A percentile compares a stretch with the other conserved stretches of the same genome.
These are phyloP conservation scores for Citropsis articulata DNA, from an alignment of 345 rosid genomes.

Conservation along the genomic window DNA sequence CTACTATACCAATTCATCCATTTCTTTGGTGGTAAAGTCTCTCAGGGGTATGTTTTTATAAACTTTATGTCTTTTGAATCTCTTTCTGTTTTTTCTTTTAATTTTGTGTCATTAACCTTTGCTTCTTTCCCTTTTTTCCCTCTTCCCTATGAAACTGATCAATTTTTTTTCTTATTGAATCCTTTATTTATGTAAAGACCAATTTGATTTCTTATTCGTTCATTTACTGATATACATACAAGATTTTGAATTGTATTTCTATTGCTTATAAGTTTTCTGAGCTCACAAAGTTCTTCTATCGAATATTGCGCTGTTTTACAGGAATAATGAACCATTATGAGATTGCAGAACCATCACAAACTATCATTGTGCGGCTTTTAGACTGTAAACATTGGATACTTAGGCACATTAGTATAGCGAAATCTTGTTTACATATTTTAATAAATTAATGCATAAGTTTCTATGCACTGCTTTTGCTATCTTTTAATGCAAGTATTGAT, in stretches of 20 bases:
- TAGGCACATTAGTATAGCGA: background rate
- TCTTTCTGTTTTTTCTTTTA: background rate
- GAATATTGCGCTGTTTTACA: background rate
- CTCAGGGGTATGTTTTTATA: slow-evolving; percentile 42
- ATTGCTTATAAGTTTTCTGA: background rate
- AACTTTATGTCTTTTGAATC: background rate
- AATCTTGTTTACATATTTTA: background rate
- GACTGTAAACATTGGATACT: background rate
- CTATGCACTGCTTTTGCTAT: background rate
- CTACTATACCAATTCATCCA: slow-evolving; percentile 72
- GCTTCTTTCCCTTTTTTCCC: background rate
- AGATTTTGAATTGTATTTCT: background rate
- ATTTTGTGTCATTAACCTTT: background rate
- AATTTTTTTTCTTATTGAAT: background rate
- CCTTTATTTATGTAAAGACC: background rate
- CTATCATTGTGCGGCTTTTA: background rate
- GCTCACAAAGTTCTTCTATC: background rate
- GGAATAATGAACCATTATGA: background rate
- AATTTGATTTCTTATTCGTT: background rate
- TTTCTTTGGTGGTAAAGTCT: slow-evolving; percentile 77
- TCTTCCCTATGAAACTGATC: background rate
- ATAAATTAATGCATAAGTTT: background rate
- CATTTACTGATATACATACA: background rate
- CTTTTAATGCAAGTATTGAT: slow-evolving; percentile 6
- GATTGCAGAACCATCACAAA: background rate